Evolutionary conservation across 345 rosid species (phyloP).

Genomic region (Citrus mangshanensis): DNA sequence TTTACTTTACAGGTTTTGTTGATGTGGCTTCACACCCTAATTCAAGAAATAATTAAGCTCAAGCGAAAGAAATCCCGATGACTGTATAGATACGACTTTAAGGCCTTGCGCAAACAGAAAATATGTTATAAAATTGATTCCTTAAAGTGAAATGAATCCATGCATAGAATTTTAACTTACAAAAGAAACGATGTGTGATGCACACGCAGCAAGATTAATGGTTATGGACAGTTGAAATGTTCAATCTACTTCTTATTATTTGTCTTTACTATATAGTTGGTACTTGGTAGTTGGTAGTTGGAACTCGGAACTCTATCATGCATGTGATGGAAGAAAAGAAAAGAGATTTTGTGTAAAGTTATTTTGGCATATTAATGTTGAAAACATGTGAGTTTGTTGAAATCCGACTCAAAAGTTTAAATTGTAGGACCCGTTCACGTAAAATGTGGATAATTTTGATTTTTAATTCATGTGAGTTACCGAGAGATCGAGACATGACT

Average conservation of each 20-base stretch:
- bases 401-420: background rate
- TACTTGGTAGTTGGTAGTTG: background rate
- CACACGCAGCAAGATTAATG: background rate
- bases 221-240: background rate
- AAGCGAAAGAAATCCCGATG: background rate
- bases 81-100: background rate
- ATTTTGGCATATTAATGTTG: background rate
- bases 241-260: background rate
- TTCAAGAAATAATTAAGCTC: background rate
- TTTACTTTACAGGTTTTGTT: constrained; percentile 24
- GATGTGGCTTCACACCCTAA: constrained; percentile 1
- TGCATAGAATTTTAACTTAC: background rate
- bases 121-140: background rate
- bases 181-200: background rate
- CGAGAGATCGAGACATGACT: too few species aligned
- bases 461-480: too few species aligned
- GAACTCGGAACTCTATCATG: background rate
- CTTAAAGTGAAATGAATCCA: background rate
- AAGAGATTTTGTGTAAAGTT: background rate
- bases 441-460: too few species aligned
- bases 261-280: background rate
- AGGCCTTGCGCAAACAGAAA: background rate
- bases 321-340: background rate
- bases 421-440: background rate
- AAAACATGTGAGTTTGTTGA: background rate